Conservation (phyloP, 352 stramenopile genomes). For the Phytophthora litchii region DNA sequence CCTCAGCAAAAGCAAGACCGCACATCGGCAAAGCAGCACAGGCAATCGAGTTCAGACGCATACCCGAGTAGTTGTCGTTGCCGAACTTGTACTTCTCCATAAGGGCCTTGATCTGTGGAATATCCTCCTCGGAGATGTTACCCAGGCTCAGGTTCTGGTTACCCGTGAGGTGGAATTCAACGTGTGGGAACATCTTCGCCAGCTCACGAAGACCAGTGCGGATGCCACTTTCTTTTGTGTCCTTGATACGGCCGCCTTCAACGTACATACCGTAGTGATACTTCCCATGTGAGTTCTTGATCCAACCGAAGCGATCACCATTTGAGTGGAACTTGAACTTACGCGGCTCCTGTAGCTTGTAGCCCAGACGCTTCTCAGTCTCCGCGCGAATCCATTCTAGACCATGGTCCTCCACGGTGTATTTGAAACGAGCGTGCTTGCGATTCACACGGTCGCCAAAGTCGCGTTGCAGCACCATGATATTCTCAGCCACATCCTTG, state of each 20-base stretch:
- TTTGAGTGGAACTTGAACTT: constrained; percentile 74
- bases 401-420: constrained; percentile 97
- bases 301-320: constrained; percentile 80
- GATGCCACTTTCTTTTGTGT: constrained; percentile 85
- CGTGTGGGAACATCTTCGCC: constrained; percentile 91
- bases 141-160: constrained; percentile 96
- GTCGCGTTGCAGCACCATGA: constrained; percentile 95
- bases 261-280: constrained; percentile 88
- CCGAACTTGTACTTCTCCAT: constrained; percentile 93
- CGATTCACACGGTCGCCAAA: constrained; percentile 97
- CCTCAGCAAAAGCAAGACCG: constrained; percentile 96
- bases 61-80: constrained; percentile 81
- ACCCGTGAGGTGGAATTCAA: constrained; percentile 94
- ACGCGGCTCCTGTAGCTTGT: constrained; percentile 91
- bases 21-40: constrained; percentile 96
- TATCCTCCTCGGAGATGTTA: constrained; percentile 93
- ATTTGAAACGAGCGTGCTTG: constrained; percentile 98
- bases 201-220: constrained; percentile 92
- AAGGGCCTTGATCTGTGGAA: constrained; percentile 91
- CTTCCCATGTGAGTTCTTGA: constrained; percentile 68
- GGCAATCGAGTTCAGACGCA: constrained; percentile 92
- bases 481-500: constrained; percentile 91
- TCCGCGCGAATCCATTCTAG: constrained; percentile 94
- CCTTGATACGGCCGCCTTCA: constrained; percentile 93
- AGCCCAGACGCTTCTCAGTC: constrained; percentile 94